Conservation (phyloP, 2,329 filamentous ascomycete species). For the Monilinia fructicola region DNA sequence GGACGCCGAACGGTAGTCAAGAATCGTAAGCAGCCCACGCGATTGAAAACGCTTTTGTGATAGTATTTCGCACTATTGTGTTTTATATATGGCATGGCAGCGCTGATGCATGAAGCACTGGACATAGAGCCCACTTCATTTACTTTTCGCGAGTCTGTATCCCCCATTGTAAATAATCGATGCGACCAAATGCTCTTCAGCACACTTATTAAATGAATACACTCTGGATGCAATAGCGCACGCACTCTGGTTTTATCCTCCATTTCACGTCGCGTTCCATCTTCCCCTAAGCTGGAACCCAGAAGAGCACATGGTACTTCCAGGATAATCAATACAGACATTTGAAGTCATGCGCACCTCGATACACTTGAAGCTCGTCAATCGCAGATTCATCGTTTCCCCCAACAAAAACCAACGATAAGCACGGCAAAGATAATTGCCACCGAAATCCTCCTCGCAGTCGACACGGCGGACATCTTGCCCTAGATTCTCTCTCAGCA, state of each 20-base stretch:
- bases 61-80: neutral
- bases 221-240: neutral
- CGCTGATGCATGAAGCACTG: neutral
- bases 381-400: neutral
- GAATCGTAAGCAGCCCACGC: neutral
- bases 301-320: neutral
- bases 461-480: too few relatives aligned
- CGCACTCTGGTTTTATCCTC: neutral
- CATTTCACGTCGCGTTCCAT: neutral
- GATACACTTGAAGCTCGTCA: neutral
- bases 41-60: neutral
- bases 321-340: neutral
- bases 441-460: too few relatives aligned
- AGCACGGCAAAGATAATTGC: too few relatives aligned
- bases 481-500: too few relatives aligned
- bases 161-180: neutral
- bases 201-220: neutral
- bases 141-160: neutral
- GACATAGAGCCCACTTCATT: neutral
- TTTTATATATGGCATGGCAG: neutral
- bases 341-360: neutral
- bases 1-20: neutral
- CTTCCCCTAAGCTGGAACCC: too few relatives aligned
- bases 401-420: too few relatives aligned
- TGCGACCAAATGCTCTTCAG: neutral